These are phyloP conservation scores for Teunomyces cretensis DNA, from an alignment of 805 yeast species.

Conservation along the genomic window DNA sequence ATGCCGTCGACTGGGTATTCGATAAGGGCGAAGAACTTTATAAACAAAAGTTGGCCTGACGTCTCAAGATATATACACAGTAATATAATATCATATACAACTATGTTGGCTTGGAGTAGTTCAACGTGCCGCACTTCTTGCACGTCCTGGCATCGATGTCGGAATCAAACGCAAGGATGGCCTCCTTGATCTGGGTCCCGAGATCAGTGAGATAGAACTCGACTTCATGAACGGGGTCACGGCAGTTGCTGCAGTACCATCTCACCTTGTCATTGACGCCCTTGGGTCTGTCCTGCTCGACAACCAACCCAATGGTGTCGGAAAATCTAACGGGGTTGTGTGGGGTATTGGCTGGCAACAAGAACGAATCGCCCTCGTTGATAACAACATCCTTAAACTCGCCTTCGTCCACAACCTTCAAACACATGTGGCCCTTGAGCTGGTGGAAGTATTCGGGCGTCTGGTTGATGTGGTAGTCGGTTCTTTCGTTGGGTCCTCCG, in stretches of 20 bases:
- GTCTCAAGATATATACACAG: neutral
- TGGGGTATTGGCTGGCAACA: constrained; percentile 81
- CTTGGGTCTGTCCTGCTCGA: constrained; percentile 86
- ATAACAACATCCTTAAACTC: constrained; percentile 73
- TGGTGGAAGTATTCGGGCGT: constrained; percentile 94
- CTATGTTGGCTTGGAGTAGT: constrained; percentile 60
- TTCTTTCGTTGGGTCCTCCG: constrained; percentile 93
- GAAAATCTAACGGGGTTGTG: constrained; percentile 88
- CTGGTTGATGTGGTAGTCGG: constrained; percentile 90
- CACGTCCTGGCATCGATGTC: constrained; percentile 70
- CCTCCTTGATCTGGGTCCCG: constrained; percentile 88
- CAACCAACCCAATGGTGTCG: constrained; percentile 84
- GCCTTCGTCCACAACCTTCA: constrained; percentile 73
- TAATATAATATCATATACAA: constrained; percentile 1
- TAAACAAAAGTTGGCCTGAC: constrained; percentile 6
- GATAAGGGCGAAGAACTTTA: constrained; percentile 45
- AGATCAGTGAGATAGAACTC: constrained; percentile 76
- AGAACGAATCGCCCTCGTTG: constrained; percentile 83
- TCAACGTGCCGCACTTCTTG: constrained; percentile 67
- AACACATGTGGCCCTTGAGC: constrained; percentile 81
- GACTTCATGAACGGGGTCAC: constrained; percentile 61
- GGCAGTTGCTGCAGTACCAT: constrained; percentile 84
- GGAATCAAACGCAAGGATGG: constrained; percentile 67
- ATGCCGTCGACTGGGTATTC: constrained; percentile 61
- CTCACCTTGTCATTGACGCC: constrained; percentile 70